Percentiles rank a stretch among this genome's conserved stretches.
phyloP scores from a whole-genome alignment of 2,329 filamentous ascomycete species.

The Tetracladium maxilliforme region DNA sequence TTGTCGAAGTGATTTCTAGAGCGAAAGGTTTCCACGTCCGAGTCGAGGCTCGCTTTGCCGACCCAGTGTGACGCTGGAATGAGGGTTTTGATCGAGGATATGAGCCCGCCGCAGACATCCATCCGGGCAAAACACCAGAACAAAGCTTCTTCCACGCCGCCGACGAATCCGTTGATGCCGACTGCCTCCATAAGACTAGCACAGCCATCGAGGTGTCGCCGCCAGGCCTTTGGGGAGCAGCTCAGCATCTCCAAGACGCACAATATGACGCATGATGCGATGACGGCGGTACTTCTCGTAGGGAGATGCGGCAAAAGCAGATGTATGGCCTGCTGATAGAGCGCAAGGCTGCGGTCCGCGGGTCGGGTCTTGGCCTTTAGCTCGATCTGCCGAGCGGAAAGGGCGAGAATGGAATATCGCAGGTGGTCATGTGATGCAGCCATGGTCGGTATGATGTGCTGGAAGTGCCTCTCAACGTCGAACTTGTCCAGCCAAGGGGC shows the following conservation, averaged over 20 bases:
- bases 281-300: conserved; percentile 29
- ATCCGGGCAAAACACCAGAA: conserved; percentile 41
- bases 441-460: conserved; percentile 29
- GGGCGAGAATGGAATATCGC: conserved; percentile 30
- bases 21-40: conserved; percentile 17
- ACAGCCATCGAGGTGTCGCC: conserved; percentile 34
- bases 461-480: conserved; percentile 30
- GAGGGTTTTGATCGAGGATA: conserved; percentile 32
- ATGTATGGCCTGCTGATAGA: conserved; percentile 36
- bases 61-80: conserved; percentile 31
- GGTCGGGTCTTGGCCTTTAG: conserved; percentile 21
- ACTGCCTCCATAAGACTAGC: conserved; percentile 32
- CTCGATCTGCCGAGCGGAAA: conserved; percentile 35
- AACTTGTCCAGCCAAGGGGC: conserved; percentile 36
- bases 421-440: conserved; percentile 26
- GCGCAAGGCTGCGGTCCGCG: conserved; percentile 25
- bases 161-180: conserved; percentile 33
- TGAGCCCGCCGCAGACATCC: conserved; percentile 36
- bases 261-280: conserved; percentile 35
- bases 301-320: conserved; percentile 30
- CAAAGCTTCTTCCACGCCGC: conserved; percentile 30
- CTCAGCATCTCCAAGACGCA: conserved; percentile 40
- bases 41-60: conserved; percentile 10
- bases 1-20: conserved; percentile 21
- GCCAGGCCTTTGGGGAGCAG: conserved; percentile 30